Conservation (phyloP, 2,329 filamentous ascomycete species). For the Reticulascus tulasneorum region DNA sequence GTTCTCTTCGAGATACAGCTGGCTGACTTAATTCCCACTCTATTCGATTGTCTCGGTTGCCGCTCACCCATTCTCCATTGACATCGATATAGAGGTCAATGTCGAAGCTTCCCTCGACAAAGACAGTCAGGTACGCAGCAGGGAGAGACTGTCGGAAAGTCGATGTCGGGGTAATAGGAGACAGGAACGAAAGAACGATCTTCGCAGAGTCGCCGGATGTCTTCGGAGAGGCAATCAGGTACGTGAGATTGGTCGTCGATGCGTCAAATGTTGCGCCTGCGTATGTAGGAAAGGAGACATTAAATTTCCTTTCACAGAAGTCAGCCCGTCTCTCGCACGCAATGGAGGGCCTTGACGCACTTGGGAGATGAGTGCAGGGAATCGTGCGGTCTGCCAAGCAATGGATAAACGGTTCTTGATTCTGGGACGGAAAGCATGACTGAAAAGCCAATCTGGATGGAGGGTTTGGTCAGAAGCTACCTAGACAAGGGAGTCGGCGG, state of each 20-base stretch:
- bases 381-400: conserved; percentile 49
- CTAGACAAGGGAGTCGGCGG: too few relatives aligned
- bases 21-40: conserved; percentile 61
- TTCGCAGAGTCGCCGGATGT: conserved; percentile 23
- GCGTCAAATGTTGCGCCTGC: conserved; percentile 43
- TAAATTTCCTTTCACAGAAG: too few relatives aligned
- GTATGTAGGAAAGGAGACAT: conserved; percentile 37
- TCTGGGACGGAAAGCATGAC: conserved; percentile 43
- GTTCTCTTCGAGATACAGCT: conserved; percentile 26
- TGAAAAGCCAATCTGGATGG: conserved; percentile 41
- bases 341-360: conserved; percentile 13
- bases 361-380: conserved; percentile 29
- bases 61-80: conserved; percentile 79
- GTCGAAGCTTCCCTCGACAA: conserved; percentile 63
- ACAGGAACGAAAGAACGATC: conserved; percentile 56
- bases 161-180: conserved; percentile 76
- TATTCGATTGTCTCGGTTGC: conserved; percentile 64
- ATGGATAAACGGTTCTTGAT: conserved; percentile 40
- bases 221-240: conserved; percentile 29
- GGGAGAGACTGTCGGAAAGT: conserved; percentile 77
- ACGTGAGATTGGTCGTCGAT: conserved; percentile 47
- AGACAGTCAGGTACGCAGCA: conserved; percentile 72
- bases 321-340: too few relatives aligned
- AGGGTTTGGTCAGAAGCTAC: conserved; percentile 8
- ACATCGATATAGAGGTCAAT: conserved; percentile 64